These are phyloP conservation scores for Kwoniella sp. DNA, from an alignment of 768 basidiomycete genomes.

Conservation along the genomic window DNA sequence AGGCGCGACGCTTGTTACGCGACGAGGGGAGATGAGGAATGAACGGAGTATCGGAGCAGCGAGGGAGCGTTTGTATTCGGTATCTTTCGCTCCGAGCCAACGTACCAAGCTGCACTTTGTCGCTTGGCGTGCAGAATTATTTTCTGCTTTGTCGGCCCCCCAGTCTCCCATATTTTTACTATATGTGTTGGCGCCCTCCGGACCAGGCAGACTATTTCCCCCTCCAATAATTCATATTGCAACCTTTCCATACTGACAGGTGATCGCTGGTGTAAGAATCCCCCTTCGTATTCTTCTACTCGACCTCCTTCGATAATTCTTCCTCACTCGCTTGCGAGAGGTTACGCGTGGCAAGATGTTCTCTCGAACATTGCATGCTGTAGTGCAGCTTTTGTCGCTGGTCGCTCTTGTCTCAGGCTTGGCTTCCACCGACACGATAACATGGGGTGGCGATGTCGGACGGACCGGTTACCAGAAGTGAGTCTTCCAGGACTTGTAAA, in stretches of 20 bases:
- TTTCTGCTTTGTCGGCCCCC: too few relatives aligned
- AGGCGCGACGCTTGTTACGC: too few relatives aligned
- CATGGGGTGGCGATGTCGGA: conserved; percentile 18
- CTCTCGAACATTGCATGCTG: conserved; percentile 9
- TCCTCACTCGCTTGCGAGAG: background rate
- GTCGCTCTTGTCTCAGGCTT: conserved; percentile 8
- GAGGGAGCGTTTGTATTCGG: background rate
- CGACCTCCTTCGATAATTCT: background rate
- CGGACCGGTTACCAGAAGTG: conserved; percentile 24
- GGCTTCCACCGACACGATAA: conserved; percentile 18
- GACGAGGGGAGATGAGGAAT: too few relatives aligned
- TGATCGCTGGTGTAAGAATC: background rate
- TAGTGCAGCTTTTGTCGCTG: conserved; percentile 15
- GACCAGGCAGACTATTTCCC: too few relatives aligned
- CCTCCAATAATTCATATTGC: too few relatives aligned
- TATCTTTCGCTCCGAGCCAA: background rate
- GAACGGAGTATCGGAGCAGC: background rate
- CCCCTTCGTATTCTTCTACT: background rate
- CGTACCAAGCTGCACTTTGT: background rate
- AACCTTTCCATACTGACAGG: too few relatives aligned
- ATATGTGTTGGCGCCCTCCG: background rate
- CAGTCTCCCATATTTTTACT: too few relatives aligned
- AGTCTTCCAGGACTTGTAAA: background rate
- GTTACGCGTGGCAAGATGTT: conserved; percentile 3
- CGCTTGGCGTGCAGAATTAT: too few relatives aligned